Conservation (phyloP, 495 filamentous ascomycete genomes). For the Pyrenopolyporus hunteri region DNA sequence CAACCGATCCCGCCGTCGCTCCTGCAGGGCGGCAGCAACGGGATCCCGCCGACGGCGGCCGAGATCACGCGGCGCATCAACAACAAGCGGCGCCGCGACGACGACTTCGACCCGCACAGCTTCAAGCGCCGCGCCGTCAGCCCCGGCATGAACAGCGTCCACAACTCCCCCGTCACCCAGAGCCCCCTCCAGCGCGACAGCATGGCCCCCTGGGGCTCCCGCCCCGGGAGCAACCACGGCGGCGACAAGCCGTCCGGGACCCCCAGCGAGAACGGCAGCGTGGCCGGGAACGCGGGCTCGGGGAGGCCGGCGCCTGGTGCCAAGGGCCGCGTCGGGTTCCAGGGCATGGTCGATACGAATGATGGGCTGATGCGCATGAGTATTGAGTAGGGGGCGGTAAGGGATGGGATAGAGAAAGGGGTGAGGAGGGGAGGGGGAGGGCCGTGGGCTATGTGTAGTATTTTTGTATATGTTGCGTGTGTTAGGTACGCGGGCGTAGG, state of each 20-base stretch:
- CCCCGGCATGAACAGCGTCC: slow-evolving; percentile 81
- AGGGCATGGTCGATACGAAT: slow-evolving; percentile 94
- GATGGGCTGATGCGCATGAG: slow-evolving; percentile 98
- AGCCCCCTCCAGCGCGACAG: slow-evolving; percentile 73
- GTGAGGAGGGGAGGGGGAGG: not conserved
- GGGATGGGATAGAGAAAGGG: not conserved
- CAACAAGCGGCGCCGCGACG: slow-evolving; percentile 83
- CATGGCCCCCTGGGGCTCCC: slow-evolving; percentile 74
- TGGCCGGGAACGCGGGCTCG: slow-evolving; percentile 32
- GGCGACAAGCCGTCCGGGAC: slow-evolving; percentile 56
- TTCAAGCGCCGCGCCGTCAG: slow-evolving; percentile 95
- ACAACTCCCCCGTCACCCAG: slow-evolving; percentile 88
- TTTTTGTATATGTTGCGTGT: not conserved
- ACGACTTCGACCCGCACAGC: slow-evolving; percentile 85
- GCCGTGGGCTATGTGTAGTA: not conserved
- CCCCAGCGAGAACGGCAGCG: slow-evolving; percentile 49
- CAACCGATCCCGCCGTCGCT: slow-evolving; percentile 44
- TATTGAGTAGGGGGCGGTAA: slow-evolving; percentile 64
- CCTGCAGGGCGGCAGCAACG: slow-evolving; percentile 42
- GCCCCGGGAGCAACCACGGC: slow-evolving; percentile 62
- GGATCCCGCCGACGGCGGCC: slow-evolving; percentile 57
- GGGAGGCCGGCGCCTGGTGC: slow-evolving; percentile 21
- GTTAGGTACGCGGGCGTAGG: too few species aligned
- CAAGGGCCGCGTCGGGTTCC: slow-evolving; percentile 74
- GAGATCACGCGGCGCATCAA: slow-evolving; percentile 72